Evolutionary conservation across 805 yeast genomes (phyloP).

Genomic region (Saccharomycopsis fibuligera): DNA sequence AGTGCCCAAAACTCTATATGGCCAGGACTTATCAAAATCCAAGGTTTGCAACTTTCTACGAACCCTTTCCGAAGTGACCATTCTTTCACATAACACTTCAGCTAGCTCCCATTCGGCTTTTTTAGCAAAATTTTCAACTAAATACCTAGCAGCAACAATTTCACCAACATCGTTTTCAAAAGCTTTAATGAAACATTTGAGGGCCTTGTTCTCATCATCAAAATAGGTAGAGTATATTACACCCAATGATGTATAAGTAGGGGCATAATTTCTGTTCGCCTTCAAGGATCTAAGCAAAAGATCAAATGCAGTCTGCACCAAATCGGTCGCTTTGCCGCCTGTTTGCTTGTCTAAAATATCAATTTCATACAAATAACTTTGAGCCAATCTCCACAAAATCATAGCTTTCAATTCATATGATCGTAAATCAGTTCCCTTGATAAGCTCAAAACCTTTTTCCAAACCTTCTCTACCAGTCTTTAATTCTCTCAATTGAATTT

Average conservation of each 20-base stretch:
- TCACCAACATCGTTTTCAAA: slow-evolving; percentile 81
- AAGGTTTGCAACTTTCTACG: slow-evolving; percentile 39
- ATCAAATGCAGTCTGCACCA: slow-evolving; percentile 46
- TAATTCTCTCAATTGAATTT: slow-evolving; percentile 45
- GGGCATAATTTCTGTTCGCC: slow-evolving; percentile 58
- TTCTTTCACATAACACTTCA: slow-evolving; percentile 60
- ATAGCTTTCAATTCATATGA: slow-evolving; percentile 53
- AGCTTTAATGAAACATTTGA: slow-evolving; percentile 82
- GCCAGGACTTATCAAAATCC: slow-evolving; percentile 57
- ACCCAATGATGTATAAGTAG: slow-evolving; percentile 81
- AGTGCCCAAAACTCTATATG: slow-evolving; percentile 80
- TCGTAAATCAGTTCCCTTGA: slow-evolving; percentile 46
- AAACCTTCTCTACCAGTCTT: slow-evolving; percentile 48
- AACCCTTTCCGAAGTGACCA: slow-evolving; percentile 58
- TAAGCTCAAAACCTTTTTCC: slow-evolving; percentile 34
- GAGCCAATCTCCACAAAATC: slow-evolving; percentile 68
- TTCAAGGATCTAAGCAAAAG: slow-evolving; percentile 57
- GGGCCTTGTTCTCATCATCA: slow-evolving; percentile 60
- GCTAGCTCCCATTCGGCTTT: slow-evolving; percentile 80
- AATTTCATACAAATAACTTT: slow-evolving; percentile 41
- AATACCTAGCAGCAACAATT: slow-evolving; percentile 61
- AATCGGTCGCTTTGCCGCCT: slow-evolving; percentile 23
- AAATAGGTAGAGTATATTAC: slow-evolving; percentile 54
- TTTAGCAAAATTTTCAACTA: slow-evolving; percentile 64
- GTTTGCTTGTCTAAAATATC: slow-evolving; percentile 23